Base-by-base conservation (phyloP, 1,284 basidiomycete genomes). In the Pseudozyma hubeiensis region DNA sequence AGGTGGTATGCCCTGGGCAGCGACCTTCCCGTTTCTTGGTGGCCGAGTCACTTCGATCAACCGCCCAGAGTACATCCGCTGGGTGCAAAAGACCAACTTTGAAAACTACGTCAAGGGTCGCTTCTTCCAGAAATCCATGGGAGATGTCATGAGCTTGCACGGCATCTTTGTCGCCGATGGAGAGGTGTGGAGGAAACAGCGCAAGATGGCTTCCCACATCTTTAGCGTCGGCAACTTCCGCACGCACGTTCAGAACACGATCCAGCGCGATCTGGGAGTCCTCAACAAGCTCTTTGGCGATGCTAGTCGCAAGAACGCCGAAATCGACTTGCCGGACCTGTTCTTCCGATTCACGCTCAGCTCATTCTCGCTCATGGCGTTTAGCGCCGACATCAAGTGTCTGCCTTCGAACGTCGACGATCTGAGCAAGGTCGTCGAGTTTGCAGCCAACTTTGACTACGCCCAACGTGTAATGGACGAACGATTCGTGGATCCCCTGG, bases 391-490 rank as follows among this genome's bases (percentile, higher is more conserved):
- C 33, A 62, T 79, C 52, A 53, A 68, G 52, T 74, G 68, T 53
- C 59, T 80, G 24, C 57, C 67, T 33, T 52, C 49, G n/a, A 49
- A 61, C 44, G 80, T 55, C 5, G 66, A 56, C 13, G 74, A 66
- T 13, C 65, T 80, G 29, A 64, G 77, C n/a, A 62, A 53, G n/a
- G 68, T 73, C 13, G 80, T 83, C 10, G 67, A 74, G 3, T 85
- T 85, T 31, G 80, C 82, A 0, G 58, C 61, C 9, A 81, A 81
- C 33, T 85, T 85, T 50, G 84, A 84, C 65, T 79, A 74, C 47
- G 79, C 73, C 0, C 83, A 84, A 53, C 57, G 63, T 6, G 64
- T 83, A 5, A 78, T 84, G 65, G 75, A 84, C 51, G 56, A 62
- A 41, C 56, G 64, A 33, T 76, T 81, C 19, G 56, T 71, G 35